Evolutionary conservation across 2,329 filamentous ascomycete species (phyloP).

Genomic region (Aspergillus carbonarius): DNA sequence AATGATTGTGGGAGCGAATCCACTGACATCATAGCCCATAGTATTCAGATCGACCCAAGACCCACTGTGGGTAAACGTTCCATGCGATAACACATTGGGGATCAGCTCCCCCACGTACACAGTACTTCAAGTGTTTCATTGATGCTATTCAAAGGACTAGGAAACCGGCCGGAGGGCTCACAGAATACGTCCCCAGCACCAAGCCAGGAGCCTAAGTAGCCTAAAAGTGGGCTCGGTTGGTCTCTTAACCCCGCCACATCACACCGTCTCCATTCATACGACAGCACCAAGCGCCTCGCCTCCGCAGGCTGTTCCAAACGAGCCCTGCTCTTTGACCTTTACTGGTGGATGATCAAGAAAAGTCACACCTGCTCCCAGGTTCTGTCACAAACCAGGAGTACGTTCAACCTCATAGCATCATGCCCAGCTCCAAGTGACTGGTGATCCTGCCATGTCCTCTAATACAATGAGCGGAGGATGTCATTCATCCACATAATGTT

Average conservation of each 20-base stretch:
- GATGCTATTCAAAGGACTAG: neutral
- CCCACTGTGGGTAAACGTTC: neutral
- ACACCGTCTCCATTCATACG: conserved; percentile 4
- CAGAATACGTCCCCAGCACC: neutral
- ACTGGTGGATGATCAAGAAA: neutral
- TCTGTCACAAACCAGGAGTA: neutral
- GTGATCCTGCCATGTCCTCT: neutral
- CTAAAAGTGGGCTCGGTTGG: neutral
- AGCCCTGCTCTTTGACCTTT: neutral
- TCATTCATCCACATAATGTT: neutral
- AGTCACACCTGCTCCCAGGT: neutral
- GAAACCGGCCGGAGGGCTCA: neutral
- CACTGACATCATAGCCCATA: neutral
- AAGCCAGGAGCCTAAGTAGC: neutral
- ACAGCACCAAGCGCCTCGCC: conserved; percentile 6
- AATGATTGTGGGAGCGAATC: neutral
- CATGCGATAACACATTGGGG: neutral
- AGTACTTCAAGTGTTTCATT: neutral
- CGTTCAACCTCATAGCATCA: neutral
- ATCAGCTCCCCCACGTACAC: neutral
- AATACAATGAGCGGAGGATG: neutral
- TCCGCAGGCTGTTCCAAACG: neutral
- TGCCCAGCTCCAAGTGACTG: neutral
- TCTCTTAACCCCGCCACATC: neutral
- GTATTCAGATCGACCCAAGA: neutral